Evolutionary conservation across 768 basidiomycete genomes (phyloP).

Genomic region (Kwoniella newhampshirensis): DNA sequence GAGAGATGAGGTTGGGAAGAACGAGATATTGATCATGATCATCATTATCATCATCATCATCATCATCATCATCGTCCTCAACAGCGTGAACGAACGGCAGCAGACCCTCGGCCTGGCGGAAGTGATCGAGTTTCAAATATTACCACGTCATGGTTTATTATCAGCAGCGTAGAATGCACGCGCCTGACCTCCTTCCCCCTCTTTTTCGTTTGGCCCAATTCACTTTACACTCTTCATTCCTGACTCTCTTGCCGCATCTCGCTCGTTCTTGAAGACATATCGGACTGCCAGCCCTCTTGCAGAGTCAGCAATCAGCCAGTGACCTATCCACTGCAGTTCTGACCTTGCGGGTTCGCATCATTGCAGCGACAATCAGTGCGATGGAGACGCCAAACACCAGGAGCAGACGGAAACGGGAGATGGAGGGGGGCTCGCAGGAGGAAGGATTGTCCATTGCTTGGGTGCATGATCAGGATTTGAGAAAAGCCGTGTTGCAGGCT

Average conservation of each 20-base stretch:
- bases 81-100: not conserved
- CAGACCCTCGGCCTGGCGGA: not conserved
- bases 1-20: not conserved
- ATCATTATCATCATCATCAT: not conserved
- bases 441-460: constrained; percentile 30
- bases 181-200: constrained; percentile 2
- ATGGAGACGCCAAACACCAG: constrained; percentile 43
- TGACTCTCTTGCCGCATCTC: no score
- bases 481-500: constrained; percentile 23
- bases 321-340: no score
- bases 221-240: no score
- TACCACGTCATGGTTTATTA: constrained; percentile 9
- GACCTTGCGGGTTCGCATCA: not conserved
- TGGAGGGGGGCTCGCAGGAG: constrained; percentile 23
- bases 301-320: no score
- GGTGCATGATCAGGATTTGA: constrained; percentile 29
- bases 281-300: no score
- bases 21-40: not conserved
- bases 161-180: not conserved
- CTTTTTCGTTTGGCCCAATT: not conserved
- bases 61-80: not conserved
- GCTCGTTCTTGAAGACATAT: no score
- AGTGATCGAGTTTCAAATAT: not conserved
- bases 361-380: not conserved
- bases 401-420: constrained; percentile 35